These are phyloP conservation scores for Hypericum perforatum DNA, from an alignment of 345 rosid genomes.

Conservation along the genomic window DNA sequence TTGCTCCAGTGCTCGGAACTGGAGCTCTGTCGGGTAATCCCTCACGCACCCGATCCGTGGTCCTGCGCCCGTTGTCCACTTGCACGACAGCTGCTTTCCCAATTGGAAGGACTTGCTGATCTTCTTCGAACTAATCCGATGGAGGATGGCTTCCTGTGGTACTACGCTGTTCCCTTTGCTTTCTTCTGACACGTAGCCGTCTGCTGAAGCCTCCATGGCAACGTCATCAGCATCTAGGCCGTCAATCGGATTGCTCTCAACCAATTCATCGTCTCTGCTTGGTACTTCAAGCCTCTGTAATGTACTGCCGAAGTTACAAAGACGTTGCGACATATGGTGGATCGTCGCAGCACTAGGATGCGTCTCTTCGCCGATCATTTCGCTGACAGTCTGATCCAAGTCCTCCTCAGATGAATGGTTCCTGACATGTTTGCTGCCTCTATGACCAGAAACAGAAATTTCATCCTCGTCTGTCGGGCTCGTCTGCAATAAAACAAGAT, in stretches of 20 bases:
- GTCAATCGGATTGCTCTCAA: conserved; percentile 9
- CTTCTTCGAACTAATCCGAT: conserved; percentile 53
- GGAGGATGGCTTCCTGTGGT: conserved; percentile 40
- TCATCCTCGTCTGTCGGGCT: conserved; percentile 58
- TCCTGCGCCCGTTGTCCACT: conserved; percentile 97
- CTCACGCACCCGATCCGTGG: conserved; percentile 91
- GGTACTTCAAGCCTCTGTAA: conserved; percentile 42
- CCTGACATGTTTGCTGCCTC: conserved; percentile 43
- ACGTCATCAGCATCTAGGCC: conserved; percentile 12
- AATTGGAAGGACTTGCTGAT: conserved; percentile 56
- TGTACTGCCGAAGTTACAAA: conserved; percentile 20
- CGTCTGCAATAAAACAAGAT: conserved; percentile 44
- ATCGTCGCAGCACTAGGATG: conserved; percentile 9
- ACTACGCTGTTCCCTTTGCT: conserved; percentile 21
- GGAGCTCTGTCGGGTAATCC: conserved; percentile 76
- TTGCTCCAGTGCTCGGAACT: conserved; percentile 74
- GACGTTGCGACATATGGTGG: conserved; percentile 12
- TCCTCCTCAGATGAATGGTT: conserved; percentile 56
- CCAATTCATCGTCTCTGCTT: conserved; percentile 15
- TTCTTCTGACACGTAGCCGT: conserved; percentile 31
- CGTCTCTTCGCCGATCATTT: conserved; percentile 21
- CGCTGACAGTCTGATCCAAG: conserved; percentile 20
- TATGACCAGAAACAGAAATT: conserved; percentile 20
- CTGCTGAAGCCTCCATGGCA: conserved; percentile 13
- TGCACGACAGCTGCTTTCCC: conserved; percentile 74